Evolutionary conservation across 2,329 filamentous ascomycete genomes (phyloP).

Genomic region (Lachnellula arida): DNA sequence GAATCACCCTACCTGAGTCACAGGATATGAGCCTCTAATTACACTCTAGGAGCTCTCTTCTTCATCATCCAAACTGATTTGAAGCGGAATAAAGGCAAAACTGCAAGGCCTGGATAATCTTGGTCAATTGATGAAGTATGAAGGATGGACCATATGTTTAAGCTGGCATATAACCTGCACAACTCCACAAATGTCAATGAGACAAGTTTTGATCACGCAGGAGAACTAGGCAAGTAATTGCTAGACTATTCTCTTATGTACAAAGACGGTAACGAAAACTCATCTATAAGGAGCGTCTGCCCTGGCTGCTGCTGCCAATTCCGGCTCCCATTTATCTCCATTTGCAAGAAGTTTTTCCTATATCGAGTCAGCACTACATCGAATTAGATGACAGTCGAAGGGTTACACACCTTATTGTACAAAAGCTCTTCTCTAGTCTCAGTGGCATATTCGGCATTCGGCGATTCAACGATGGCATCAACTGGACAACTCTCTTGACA

Average conservation of each 20-base stretch:
- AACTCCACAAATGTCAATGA: not conserved
- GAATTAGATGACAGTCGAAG: not conserved
- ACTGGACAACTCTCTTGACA: slow-evolving; percentile 99
- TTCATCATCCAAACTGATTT: too few relatives aligned
- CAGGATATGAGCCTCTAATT: too few relatives aligned
- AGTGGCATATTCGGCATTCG: slow-evolving; percentile 70
- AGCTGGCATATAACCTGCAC: too few relatives aligned
- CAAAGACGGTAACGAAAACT: slow-evolving; percentile 24
- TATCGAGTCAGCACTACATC: not conserved
- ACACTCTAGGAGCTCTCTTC: too few relatives aligned
- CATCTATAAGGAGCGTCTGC: slow-evolving; percentile 92
- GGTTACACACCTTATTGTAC: slow-evolving; percentile 74
- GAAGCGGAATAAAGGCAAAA: too few relatives aligned
- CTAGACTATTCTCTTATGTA: slow-evolving; percentile 14
- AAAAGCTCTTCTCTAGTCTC: slow-evolving; percentile 86
- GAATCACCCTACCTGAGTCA: too few relatives aligned
- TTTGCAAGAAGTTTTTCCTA: slow-evolving; percentile 84
- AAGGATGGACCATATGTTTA: too few relatives aligned
- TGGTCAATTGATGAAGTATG: too few relatives aligned
- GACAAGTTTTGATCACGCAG: not conserved
- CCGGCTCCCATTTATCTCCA: slow-evolving; percentile 96
- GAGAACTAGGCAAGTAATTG: not conserved
- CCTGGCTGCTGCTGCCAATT: slow-evolving; percentile 85
- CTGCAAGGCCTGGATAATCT: too few relatives aligned
- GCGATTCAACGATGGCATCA: slow-evolving; percentile 81